Evolutionary conservation across 2,329 filamentous ascomycete species (phyloP).

Genomic region (Aaosphaeria pasadenensis): DNA sequence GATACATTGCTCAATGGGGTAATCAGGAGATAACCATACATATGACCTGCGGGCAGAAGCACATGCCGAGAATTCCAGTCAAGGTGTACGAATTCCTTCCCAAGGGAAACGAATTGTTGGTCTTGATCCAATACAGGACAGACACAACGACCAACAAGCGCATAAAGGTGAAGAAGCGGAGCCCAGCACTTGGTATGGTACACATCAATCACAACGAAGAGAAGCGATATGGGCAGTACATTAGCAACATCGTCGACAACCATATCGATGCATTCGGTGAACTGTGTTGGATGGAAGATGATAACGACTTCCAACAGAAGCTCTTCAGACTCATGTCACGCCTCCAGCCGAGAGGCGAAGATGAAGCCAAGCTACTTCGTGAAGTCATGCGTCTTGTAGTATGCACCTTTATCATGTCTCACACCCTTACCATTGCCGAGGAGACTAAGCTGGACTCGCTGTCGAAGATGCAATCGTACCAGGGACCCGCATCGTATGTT

Average conservation of each 20-base stretch:
- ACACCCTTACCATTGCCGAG: conserved; percentile 44
- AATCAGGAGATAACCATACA: conserved; percentile 39
- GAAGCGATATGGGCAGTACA: conserved; percentile 44
- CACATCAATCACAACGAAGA: conserved; percentile 45
- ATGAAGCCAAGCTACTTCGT: conserved; percentile 41
- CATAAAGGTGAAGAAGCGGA: conserved; percentile 34
- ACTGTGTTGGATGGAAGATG: conserved; percentile 45
- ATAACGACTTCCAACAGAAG: conserved; percentile 42
- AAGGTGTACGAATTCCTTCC: conserved; percentile 48
- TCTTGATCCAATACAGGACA: conserved; percentile 43
- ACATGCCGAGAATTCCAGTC: conserved; percentile 42
- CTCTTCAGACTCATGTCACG: conserved; percentile 42
- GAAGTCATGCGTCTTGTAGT: conserved; percentile 47
- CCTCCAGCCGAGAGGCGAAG: conserved; percentile 37
- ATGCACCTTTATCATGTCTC: conserved; percentile 49
- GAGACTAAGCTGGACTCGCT: conserved; percentile 36
- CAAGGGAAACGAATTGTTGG: conserved; percentile 36
- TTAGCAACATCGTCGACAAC: conserved; percentile 41
- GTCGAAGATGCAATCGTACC: conserved; percentile 37
- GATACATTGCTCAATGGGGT: conserved; percentile 37
- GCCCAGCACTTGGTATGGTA: conserved; percentile 46
- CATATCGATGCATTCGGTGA: conserved; percentile 41
- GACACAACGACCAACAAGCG: conserved; percentile 32
- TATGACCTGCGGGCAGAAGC: conserved; percentile 42
- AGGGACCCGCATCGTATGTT: conserved; percentile 24